Base-by-base conservation (phyloP, 306 rosid species). In the Chamaecrista fasciculata region DNA sequence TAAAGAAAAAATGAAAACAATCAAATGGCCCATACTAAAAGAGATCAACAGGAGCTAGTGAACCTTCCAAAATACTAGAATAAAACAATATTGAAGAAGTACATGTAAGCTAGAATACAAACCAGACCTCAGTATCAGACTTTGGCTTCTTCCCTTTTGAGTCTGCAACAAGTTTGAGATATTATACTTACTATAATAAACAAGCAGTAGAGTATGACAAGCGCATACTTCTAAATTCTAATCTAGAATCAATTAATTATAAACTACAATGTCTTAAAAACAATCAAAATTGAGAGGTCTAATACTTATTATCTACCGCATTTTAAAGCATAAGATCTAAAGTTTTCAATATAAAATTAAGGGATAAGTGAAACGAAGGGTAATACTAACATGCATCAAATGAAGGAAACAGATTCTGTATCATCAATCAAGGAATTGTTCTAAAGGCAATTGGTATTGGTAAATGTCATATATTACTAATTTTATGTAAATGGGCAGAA, bases 111-210 rank as follows among this genome's bases (percentile, higher is more conserved):
- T 69, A 48, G 36, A 51, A 51, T 50, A 67, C 62, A 87, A 81
- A 79, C 67, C 88, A 68, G 48, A 92, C 97, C 98, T 87, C 92
- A 76, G 49, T 66, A 42, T 86, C 86, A 2, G 84, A 82, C 88
- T 90, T 93, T 49, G 87, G 85, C 66, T 88, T 92, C 81, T 93
- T 93, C 79, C 96, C 90, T 74, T 85, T 88, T 49, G 91, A 19
- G 66, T 57, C 97, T 88, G 90, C 86, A 85, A 60, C 74, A 62
- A 75, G 33, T 53, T 74, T 48, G 62, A 53, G 44, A 79, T 43
- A 47, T 42, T 47, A 23, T 61, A 72, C 51, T 72, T 72, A 72
- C 40, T 51, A 64, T 70, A 57, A 43, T n/a, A 56, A 67, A 49
- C 43, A 57, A 24, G 56, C 14, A n/a, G 20, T 48, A 19, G 40